Conservation (phyloP, 805 yeast genomes). For the Millerozyma acaciae region DNA sequence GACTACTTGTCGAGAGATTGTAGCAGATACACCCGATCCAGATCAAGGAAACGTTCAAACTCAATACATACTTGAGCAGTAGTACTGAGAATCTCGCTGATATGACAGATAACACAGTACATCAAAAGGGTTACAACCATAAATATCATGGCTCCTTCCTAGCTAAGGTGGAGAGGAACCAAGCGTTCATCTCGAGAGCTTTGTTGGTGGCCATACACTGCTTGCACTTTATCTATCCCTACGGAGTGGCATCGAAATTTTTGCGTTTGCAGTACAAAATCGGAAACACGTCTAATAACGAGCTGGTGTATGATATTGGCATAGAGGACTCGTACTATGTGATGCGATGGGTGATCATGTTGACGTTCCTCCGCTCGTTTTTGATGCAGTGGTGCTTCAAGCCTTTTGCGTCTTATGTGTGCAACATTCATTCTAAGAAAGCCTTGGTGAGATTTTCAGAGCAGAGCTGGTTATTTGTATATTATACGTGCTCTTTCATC, state of each 20-base stretch:
- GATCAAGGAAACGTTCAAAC: no score
- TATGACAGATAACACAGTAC: no score
- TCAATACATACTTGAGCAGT: no score
- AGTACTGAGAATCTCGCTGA: no score
- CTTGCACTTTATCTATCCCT: conserved; percentile 20
- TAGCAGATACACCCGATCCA: no score
- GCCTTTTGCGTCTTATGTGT: conserved; percentile 47
- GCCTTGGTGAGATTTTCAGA: conserved; percentile 72
- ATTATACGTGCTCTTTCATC: conserved; percentile 52
- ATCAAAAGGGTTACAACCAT: no score
- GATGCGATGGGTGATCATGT: conserved; percentile 48
- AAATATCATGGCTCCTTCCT: conserved; percentile 19
- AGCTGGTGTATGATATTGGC: conserved; percentile 49
- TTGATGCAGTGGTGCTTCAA: conserved; percentile 54
- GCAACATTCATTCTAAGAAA: conserved; percentile 46
- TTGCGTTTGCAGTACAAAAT: conserved; percentile 30
- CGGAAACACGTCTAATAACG: conserved; percentile 12
- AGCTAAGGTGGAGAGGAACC: conserved; percentile 34
- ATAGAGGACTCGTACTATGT: conserved; percentile 52
- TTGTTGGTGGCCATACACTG: conserved; percentile 24
- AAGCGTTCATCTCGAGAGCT: conserved; percentile 28
- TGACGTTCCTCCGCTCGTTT: conserved; percentile 57
- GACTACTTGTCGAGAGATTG: no score
- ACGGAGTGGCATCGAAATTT: conserved; percentile 26
- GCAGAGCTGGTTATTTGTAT: conserved; percentile 74